Evolutionary conservation across 768 basidiomycete species (phyloP).

Genomic region (Podaxis sp.): DNA sequence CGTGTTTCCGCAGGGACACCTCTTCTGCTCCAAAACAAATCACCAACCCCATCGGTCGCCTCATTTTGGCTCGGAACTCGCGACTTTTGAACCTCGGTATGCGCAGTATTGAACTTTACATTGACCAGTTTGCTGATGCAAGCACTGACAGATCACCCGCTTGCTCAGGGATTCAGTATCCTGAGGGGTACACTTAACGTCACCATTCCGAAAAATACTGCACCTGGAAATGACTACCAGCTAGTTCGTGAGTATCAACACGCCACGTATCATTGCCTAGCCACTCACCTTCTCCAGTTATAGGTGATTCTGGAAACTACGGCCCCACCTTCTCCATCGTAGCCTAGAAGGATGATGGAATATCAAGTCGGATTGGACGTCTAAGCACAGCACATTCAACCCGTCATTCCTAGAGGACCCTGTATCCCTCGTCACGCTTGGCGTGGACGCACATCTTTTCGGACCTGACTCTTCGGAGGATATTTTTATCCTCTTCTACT

Average conservation of each 20-base stretch:
- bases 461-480: conserved; percentile 4
- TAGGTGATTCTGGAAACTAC: conserved; percentile 52
- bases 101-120: conserved; percentile 3
- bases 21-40: conserved; percentile 34
- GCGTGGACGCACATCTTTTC: conserved; percentile 7
- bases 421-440: neutral
- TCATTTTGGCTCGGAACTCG: conserved; percentile 31
- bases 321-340: conserved; percentile 41
- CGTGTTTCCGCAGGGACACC: conserved; percentile 28
- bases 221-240: conserved; percentile 34
- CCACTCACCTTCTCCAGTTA: conserved; percentile 27
- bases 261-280: neutral
- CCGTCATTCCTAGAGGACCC: neutral
- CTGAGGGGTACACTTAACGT: conserved; percentile 29
- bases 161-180: conserved; percentile 36
- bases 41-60: conserved; percentile 36
- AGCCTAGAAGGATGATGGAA: conserved; percentile 17
- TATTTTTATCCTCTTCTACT: conserved; percentile 5
- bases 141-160: conserved; percentile 24
- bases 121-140: neutral
- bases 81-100: conserved; percentile 27
- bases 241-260: conserved; percentile 36
- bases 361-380: neutral
- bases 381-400: neutral
- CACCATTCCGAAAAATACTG: conserved; percentile 31